Conservation (phyloP, 1,284 basidiomycete species). For the Schizopora paradoxa region DNA sequence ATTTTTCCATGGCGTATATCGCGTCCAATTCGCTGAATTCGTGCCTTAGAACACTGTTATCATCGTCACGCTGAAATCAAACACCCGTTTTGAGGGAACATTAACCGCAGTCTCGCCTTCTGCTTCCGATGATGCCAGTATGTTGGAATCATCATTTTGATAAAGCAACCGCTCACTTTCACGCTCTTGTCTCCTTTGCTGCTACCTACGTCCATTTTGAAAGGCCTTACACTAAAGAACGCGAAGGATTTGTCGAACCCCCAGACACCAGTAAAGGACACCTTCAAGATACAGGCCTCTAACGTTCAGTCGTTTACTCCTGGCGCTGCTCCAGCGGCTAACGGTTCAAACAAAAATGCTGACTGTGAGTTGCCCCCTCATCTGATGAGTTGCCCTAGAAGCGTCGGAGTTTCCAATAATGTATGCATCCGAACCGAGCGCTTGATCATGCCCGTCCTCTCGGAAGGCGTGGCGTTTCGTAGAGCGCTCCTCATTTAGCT, state of each 20-base stretch:
- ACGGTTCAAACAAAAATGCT: conserved; percentile 61
- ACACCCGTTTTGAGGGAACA: conserved; percentile 16
- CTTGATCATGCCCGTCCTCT: no score
- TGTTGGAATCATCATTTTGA: no score
- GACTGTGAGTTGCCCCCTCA: conserved; percentile 25
- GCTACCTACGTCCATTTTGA: background rate
- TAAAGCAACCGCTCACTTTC: background rate
- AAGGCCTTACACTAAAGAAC: conserved; percentile 68
- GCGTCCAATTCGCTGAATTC: background rate
- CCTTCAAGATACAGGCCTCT: conserved; percentile 58
- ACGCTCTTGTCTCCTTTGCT: background rate
- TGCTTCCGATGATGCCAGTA: conserved; percentile 18
- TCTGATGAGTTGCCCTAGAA: background rate
- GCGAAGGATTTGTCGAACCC: conserved; percentile 61
- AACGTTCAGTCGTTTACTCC: conserved; percentile 70
- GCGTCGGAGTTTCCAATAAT: no score
- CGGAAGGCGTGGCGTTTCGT: no score
- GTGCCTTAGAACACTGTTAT: conserved; percentile 13
- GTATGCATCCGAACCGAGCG: no score
- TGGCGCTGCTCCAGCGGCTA: conserved; percentile 65
- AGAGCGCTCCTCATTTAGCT: background rate
- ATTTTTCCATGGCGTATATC: background rate
- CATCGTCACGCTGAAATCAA: conserved; percentile 14
- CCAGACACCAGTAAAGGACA: conserved; percentile 62
- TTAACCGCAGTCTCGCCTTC: conserved; percentile 15